phyloP scores from a whole-genome alignment of 2,329 filamentous ascomycete species.

The Dryadomyces sulphureus region DNA sequence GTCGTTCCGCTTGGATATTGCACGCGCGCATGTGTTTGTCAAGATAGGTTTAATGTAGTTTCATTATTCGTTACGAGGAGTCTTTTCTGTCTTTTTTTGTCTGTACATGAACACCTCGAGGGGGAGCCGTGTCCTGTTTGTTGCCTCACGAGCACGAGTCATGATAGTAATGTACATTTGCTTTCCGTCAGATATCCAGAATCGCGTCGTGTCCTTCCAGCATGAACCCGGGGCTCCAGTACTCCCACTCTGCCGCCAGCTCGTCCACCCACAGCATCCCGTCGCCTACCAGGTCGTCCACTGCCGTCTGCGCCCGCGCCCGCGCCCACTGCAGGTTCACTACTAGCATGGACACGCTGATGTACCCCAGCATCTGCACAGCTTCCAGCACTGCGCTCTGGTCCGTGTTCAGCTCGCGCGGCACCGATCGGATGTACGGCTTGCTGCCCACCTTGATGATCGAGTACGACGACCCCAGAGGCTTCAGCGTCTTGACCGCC shows the following conservation, averaged over 20 bases:
- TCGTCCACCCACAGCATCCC: constrained; percentile 90
- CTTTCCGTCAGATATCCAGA: constrained; percentile 11
- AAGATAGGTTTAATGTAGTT: constrained; percentile 2
- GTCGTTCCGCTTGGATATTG: background rate
- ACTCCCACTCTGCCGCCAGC: constrained; percentile 75
- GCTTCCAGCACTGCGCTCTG: constrained; percentile 87
- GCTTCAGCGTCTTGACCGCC: constrained; percentile 74
- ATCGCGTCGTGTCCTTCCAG: constrained; percentile 22
- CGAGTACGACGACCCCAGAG: constrained; percentile 76
- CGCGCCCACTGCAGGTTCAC: constrained; percentile 76
- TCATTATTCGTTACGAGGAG: background rate
- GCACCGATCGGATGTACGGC: constrained; percentile 80
- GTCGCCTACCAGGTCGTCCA: constrained; percentile 79
- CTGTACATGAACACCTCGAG: background rate
- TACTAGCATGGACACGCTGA: constrained; percentile 79
- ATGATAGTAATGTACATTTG: no score
- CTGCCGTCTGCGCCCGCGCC: constrained; percentile 71
- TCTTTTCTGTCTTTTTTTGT: background rate
- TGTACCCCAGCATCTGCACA: constrained; percentile 76
- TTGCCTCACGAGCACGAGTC: no score
- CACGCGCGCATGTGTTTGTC: background rate
- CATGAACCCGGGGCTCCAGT: constrained; percentile 79
- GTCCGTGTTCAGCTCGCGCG: constrained; percentile 88
- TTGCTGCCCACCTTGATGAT: constrained; percentile 72
- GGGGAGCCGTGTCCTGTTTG: background rate